Percentiles rank a stretch among this genome's conserved stretches.
Conservation (phyloP, 371 early-diverging fungal genomes). For the Mucor plumbeus region DNA sequence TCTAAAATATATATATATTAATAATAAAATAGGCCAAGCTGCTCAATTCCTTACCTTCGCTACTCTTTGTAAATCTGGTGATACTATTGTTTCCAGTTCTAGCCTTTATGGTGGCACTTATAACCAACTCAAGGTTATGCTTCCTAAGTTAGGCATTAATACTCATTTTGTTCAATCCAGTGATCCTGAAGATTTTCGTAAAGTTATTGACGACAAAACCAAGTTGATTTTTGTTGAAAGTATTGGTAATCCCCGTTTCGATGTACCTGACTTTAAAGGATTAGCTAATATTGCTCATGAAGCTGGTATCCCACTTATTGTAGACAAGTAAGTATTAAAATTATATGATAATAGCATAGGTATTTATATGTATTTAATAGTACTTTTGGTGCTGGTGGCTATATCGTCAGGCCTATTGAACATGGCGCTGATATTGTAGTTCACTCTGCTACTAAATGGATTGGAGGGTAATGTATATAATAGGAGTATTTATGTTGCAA, state of each 20-base stretch:
- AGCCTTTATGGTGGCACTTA: conserved; percentile 89
- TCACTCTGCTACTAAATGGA: conserved; percentile 92
- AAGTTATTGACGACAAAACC: conserved; percentile 82
- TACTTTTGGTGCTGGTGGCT: conserved; percentile 94
- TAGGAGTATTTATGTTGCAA: background rate
- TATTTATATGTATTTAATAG: conserved; percentile 61
- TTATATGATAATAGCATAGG: no score
- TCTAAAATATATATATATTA: background rate
- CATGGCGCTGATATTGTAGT: conserved; percentile 93
- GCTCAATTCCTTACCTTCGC: conserved; percentile 84
- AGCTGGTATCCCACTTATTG: conserved; percentile 84
- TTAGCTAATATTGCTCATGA: conserved; percentile 81
- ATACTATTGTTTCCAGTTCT: conserved; percentile 82
- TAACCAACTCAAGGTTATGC: conserved; percentile 84
- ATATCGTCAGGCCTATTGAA: conserved; percentile 80
- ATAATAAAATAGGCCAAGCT: conserved; percentile 63
- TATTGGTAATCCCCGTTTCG: conserved; percentile 87
- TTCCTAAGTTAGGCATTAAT: conserved; percentile 83
- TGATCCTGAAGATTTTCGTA: conserved; percentile 62
- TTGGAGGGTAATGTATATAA: conserved; percentile 65
- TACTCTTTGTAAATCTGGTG: conserved; percentile 76
- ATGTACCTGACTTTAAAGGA: conserved; percentile 82
- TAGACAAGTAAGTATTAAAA: conserved; percentile 71
- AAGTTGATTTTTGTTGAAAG: conserved; percentile 88
- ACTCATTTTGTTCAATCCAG: conserved; percentile 79